A percentile compares a stretch with the other conserved stretches of the same genome.
These are phyloP conservation scores for Actinomortierella wolfii DNA, from an alignment of 371 early-diverging fungal species.

Conservation along the genomic window DNA sequence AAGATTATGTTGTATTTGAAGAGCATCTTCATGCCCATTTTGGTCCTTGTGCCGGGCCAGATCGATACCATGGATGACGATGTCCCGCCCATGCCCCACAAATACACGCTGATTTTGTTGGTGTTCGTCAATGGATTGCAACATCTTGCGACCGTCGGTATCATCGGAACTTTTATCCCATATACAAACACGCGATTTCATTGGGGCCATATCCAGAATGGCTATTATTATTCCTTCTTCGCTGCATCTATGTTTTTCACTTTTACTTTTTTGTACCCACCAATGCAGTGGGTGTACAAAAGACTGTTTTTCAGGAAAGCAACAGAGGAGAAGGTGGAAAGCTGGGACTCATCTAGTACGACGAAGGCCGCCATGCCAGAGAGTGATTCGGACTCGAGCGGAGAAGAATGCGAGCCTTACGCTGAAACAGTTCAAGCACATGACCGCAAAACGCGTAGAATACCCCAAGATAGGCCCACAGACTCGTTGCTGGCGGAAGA, in stretches of 20 bases:
- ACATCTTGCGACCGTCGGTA: constrained; percentile 14
- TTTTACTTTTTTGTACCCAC: constrained; percentile 21
- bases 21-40: constrained; percentile 10
- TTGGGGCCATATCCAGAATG: constrained; percentile 12
- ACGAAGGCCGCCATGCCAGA: too few species aligned
- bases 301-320: constrained; percentile 3
- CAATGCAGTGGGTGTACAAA: constrained; percentile 16
- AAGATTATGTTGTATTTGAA: background rate
- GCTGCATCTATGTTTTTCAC: constrained; percentile 19
- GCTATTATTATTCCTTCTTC: constrained; percentile 4
- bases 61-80: constrained; percentile 17
- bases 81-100: constrained; percentile 13
- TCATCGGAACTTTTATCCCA: constrained; percentile 11
- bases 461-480: too few species aligned
- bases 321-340: background rate
- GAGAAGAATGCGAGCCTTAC: too few species aligned
- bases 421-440: too few species aligned
- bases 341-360: too few species aligned
- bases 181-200: constrained; percentile 22
- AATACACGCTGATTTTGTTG: constrained; percentile 19
- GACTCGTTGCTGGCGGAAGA: too few species aligned
- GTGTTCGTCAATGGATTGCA: constrained; percentile 5
- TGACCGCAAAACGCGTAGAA: too few species aligned
- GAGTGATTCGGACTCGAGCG: too few species aligned
- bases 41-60: constrained; percentile 29